A percentile compares a stretch with the other conserved stretches of the same genome.
Evolutionary conservation across 495 filamentous ascomycete species (phyloP).

Genomic region (Penicillium crystallinum): DNA sequence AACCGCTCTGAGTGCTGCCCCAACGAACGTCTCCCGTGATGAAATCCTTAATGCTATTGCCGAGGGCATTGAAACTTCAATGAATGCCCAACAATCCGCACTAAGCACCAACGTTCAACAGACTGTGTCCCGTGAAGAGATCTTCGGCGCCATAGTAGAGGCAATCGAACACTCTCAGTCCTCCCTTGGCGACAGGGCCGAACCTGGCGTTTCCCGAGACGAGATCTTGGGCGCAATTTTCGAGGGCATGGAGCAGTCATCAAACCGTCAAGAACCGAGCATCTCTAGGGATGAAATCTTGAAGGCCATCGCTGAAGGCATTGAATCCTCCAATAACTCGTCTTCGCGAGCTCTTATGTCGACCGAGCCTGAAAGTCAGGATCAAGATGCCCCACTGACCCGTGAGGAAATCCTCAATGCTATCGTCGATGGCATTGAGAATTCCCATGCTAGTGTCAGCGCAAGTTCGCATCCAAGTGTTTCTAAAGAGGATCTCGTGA

Average conservation of each 20-base stretch:
- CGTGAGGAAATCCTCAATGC: constrained; percentile 42
- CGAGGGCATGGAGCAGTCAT: constrained; percentile 34
- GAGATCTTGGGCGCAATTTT: constrained; percentile 46
- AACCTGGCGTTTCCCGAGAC: constrained; percentile 27
- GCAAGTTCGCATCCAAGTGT: constrained; percentile 13
- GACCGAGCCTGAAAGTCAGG: neutral
- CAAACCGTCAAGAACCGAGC: constrained; percentile 21
- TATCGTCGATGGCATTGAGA: constrained; percentile 36
- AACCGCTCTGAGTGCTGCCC: constrained; percentile 24
- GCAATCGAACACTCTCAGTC: constrained; percentile 31
- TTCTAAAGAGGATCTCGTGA: constrained; percentile 43
- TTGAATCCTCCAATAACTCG: neutral
- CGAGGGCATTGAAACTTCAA: constrained; percentile 41
- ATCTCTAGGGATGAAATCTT: constrained; percentile 43
- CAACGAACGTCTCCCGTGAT: constrained; percentile 38
- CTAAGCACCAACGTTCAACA: constrained; percentile 11
- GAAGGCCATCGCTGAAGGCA: constrained; percentile 15
- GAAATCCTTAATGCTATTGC: constrained; percentile 46
- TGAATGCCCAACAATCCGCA: constrained; percentile 37
- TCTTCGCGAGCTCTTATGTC: neutral
- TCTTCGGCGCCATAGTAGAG: constrained; percentile 50
- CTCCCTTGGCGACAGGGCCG: constrained; percentile 6
- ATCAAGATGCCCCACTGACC: neutral
- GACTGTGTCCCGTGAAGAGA: constrained; percentile 33
- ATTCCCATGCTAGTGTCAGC: neutral